phyloP scores from a whole-genome alignment of 805 yeast species.

The Candida manassasensis region DNA sequence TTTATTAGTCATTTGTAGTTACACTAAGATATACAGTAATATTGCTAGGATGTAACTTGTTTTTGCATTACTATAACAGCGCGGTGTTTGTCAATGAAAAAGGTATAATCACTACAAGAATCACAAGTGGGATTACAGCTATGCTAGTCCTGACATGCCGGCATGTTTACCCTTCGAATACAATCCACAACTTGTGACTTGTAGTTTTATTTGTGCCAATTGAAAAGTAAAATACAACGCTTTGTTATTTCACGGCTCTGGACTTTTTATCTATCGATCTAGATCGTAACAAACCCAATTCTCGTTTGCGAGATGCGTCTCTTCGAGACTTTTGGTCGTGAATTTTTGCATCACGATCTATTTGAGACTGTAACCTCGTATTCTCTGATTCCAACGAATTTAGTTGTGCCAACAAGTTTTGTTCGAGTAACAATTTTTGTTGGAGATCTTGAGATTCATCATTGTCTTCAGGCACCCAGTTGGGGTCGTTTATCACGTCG shows the following conservation, averaged over 20 bases:
- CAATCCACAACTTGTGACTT: too few species aligned
- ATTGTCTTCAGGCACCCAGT: conserved; percentile 26
- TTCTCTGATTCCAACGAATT: conserved; percentile 25
- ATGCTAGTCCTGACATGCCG: too few species aligned
- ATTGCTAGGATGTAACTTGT: too few species aligned
- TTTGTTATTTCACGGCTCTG: not conserved
- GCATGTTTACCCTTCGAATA: too few species aligned
- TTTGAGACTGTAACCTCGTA: conserved; percentile 3
- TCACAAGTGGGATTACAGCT: too few species aligned
- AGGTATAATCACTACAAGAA: too few species aligned
- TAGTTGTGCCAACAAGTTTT: conserved; percentile 20
- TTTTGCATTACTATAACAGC: too few species aligned
- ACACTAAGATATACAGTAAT: too few species aligned
- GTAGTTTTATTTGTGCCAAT: too few species aligned
- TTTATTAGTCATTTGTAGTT: too few species aligned
- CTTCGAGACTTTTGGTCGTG: not conserved
- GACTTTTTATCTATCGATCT: not conserved
- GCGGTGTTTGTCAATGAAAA: too few species aligned
- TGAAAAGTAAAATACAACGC: too few species aligned
- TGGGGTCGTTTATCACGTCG: conserved; percentile 39
- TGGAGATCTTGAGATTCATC: conserved; percentile 16
- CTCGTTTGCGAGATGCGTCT: not conserved
- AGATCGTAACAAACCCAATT: not conserved
- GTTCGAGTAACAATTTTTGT: conserved; percentile 16
- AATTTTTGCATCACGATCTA: not conserved